Evolutionary conservation across 2,329 filamentous ascomycete genomes (phyloP).

Genomic region (Remersonia thermophila): DNA sequence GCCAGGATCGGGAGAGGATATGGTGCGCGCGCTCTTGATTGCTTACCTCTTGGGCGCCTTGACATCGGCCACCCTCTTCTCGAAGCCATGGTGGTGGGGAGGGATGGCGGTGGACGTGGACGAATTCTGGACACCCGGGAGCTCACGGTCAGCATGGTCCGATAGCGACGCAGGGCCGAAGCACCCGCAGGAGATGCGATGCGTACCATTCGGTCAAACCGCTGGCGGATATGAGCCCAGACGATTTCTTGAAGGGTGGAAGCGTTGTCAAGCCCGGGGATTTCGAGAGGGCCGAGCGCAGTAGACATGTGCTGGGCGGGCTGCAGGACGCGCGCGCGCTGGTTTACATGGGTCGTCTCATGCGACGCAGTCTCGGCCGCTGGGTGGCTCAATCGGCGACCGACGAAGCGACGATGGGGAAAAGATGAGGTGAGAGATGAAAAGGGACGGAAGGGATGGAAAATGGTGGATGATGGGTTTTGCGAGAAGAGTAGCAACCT

Average conservation of each 20-base stretch:
- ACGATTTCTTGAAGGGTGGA: conserved; percentile 17
- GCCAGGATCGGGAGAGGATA: conserved; percentile 11
- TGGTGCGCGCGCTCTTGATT: neutral
- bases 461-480: neutral
- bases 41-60: conserved; percentile 82
- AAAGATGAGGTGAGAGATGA: conserved; percentile 5
- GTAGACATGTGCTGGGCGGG: conserved; percentile 19
- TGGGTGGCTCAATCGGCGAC: conserved; percentile 6
- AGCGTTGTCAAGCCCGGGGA: conserved; percentile 13
- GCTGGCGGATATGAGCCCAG: conserved; percentile 17
- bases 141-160: no score
- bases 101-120: conserved; percentile 62
- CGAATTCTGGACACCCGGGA: no score
- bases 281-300: conserved; percentile 16
- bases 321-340: conserved; percentile 1
- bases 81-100: conserved; percentile 61
- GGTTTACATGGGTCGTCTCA: conserved; percentile 16
- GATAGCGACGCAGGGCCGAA: no score
- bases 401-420: no score
- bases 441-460: conserved; percentile 1
- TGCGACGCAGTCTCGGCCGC: conserved; percentile 4
- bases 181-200: conserved; percentile 1
- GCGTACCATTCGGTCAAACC: conserved; percentile 19
- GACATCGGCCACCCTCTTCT: conserved; percentile 68
- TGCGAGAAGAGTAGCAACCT: no score